Percentiles rank a stretch among this genome's conserved stretches.
Conservation (phyloP, 228 moss, liverwort and hornwort genomes). For the Sphagnum fallax region DNA sequence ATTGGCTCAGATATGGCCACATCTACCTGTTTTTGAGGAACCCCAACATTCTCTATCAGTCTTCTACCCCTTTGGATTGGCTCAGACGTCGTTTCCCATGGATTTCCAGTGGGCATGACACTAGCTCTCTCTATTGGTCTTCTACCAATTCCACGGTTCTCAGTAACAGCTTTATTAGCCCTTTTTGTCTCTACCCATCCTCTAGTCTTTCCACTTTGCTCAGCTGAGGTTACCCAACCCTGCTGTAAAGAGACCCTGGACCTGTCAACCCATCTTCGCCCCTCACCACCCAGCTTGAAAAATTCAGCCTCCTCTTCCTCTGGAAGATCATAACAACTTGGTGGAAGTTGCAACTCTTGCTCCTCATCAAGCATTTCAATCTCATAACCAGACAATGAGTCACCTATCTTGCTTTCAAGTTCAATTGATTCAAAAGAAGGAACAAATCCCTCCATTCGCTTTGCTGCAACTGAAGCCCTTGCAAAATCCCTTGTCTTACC, state of each 20-base stretch:
- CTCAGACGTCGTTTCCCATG: no score
- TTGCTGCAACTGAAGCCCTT: conserved; percentile 10
- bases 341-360: background rate
- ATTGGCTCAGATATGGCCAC: no score
- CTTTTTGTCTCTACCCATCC: no score
- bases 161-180: no score
- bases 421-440: background rate
- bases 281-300: background rate
- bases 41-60: no score
- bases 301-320: background rate
- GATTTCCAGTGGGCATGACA: no score
- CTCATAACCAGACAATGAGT: background rate
- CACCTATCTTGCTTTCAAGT: background rate
- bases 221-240: no score
- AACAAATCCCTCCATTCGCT: conserved; percentile 7
- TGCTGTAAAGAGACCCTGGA: background rate
- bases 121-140: no score
- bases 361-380: background rate
- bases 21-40: no score
- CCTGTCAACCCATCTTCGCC: background rate
- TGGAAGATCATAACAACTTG: background rate
- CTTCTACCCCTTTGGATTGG: background rate
- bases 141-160: no score
- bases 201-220: no score
- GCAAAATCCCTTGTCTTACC: conserved; percentile 3